Base-by-base conservation (phyloP, 108 stramenopile genomes). In the Cyclostephanos tholiformis region DNA sequence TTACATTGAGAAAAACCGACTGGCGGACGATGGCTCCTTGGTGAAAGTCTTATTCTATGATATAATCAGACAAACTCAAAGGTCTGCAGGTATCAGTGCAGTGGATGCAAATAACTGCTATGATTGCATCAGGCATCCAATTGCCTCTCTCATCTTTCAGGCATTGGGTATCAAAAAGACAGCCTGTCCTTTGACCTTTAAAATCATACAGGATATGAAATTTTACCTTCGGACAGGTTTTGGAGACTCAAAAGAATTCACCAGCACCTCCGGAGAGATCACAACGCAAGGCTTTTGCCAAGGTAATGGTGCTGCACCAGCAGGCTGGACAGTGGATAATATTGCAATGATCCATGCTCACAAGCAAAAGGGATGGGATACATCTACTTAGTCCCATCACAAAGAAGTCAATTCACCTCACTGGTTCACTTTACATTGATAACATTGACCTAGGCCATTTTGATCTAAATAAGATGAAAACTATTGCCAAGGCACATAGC, bases 81-180 rank as follows among this genome's bases (percentile, higher is more conserved):
- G 9, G 11, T 46, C 6, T 2, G 67, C 50, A 30, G 67, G 29
- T 1, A 52, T 67, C 2, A 20, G 26, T 27, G 51, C 26, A 51
- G 51, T 70, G 14, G 57, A 70, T 25, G 56, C 69, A 2, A 9
- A 52, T 11, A 70, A 70, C 25, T 70, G 69, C 56, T 70, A 59
- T 39, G 69, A 70, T 32, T 38, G 57, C 2, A 41, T 59, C 17
- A 30, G 23, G 1, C 57, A 59, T 70, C 56, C 69, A 4, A 59
- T 70, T 3, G 36, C 38, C 1, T 2, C n/a, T n/a, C n/a, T n/a
- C n/a, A n/a, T n/a, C n/a, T n/a, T n/a, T n/a, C n/a, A n/a, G n/a
- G n/a, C n/a, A n/a, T n/a, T n/a, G n/a, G n/a, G n/a, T n/a, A n/a
- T n/a, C n/a, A n/a, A n/a, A n/a, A n/a, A n/a, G n/a, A n/a, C n/a